Evolutionary conservation across 2,329 filamentous ascomycete genomes (phyloP).

Genomic region (Penicillium sp.): DNA sequence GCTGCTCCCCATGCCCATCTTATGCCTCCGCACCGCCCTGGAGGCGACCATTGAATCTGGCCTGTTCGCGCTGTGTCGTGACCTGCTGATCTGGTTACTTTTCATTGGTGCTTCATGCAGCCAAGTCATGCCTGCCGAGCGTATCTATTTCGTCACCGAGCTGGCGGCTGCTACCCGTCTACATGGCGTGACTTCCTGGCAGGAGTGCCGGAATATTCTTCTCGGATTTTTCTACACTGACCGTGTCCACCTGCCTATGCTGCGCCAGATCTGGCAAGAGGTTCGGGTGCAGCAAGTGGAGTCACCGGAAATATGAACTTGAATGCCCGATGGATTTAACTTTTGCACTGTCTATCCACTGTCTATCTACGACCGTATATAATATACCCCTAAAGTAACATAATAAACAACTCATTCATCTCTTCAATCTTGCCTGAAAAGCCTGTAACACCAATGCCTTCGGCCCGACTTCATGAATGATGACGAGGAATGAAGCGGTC

Average conservation of each 20-base stretch:
- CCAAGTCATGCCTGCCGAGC: constrained; percentile 26
- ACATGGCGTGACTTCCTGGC: constrained; percentile 33
- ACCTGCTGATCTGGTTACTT: constrained; percentile 39
- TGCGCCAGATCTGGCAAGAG: constrained; percentile 36
- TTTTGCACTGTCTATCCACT: background rate
- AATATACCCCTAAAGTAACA: background rate
- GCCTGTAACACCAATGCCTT: background rate
- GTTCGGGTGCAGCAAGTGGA: constrained; percentile 23
- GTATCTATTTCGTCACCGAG: constrained; percentile 34
- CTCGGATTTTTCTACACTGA: constrained; percentile 39
- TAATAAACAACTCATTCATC: background rate
- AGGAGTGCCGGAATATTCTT: constrained; percentile 33
- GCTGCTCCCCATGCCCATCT: constrained; percentile 36
- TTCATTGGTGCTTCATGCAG: constrained; percentile 37
- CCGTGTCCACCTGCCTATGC: constrained; percentile 31
- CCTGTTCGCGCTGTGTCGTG: constrained; percentile 32
- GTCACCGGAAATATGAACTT: constrained; percentile 8
- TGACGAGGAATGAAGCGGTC: background rate
- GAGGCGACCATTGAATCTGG: constrained; percentile 34
- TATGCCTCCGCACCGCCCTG: constrained; percentile 33
- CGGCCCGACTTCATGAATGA: background rate
- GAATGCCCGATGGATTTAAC: background rate
- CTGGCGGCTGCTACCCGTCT: constrained; percentile 28
- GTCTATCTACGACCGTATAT: background rate
- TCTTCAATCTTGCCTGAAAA: background rate